phyloP scores from a whole-genome alignment of 495 filamentous ascomycete genomes.

The Xylaria telfairii region DNA sequence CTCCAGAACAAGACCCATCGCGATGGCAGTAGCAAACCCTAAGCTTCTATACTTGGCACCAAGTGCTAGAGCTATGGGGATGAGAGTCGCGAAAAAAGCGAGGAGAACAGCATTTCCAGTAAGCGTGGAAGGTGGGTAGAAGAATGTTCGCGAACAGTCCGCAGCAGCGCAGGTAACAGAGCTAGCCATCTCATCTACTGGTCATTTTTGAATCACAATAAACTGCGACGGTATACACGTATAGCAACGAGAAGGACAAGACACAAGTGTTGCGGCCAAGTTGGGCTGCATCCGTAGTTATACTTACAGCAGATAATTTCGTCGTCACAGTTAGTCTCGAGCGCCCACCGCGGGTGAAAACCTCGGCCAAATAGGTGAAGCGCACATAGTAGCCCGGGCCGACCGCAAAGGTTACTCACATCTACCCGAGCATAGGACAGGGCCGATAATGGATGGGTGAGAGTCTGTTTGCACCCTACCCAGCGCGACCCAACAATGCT shows the following conservation, averaged over 20 bases:
- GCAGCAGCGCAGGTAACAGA: slow-evolving; percentile 23
- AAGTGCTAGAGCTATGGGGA: slow-evolving; percentile 43
- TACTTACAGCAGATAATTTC: not conserved
- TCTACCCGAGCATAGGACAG: not conserved
- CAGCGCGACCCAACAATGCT: not conserved
- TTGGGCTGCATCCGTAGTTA: slow-evolving; percentile 12
- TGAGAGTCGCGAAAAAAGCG: slow-evolving; percentile 45
- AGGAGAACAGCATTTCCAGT: slow-evolving; percentile 46
- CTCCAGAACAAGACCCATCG: slow-evolving; percentile 45
- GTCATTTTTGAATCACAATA: slow-evolving; percentile 21
- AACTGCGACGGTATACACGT: not conserved
- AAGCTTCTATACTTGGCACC: slow-evolving; percentile 46
- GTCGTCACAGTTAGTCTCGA: not conserved
- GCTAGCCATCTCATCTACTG: slow-evolving; percentile 27
- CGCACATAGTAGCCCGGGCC: not conserved
- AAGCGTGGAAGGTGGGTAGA: slow-evolving; percentile 37
- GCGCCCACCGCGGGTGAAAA: not conserved
- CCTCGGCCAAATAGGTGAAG: not conserved
- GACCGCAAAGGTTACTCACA: not conserved
- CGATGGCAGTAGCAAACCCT: slow-evolving; percentile 40
- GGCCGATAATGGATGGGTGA: not conserved
- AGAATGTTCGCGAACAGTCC: slow-evolving; percentile 35
- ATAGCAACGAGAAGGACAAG: not conserved
- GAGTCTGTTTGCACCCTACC: not conserved
- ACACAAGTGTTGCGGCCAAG: not conserved